Evolutionary conservation across 805 yeast species (phyloP), one percentile per base, ranked within the genome.

Genomic region (Candida orba): DNA sequence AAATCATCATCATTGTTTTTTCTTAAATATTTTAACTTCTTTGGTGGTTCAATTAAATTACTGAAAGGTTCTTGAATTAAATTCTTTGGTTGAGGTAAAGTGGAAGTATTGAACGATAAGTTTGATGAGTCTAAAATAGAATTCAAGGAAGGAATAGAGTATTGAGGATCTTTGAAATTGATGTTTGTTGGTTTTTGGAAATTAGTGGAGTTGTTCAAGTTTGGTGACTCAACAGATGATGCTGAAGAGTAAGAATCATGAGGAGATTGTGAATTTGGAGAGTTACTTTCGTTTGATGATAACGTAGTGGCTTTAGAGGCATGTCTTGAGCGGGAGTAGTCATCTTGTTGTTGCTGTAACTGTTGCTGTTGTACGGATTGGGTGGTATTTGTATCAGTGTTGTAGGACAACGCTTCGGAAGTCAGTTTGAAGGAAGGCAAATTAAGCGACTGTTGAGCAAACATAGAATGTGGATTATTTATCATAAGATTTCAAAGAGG

Each of bases 231-330:
- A 7, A 50, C 54, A 4, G 59, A 53, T 1, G 60, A 56, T 2
- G 43, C 55, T 1, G 60, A 56, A 13, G 59, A 55, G 25, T 54
- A 50, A 40, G 50, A 51, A 6, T 27, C 29, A 27, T 52, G 57
- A 17, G 61, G 61, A 3, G 59, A 54, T 40, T 54, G 53, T 9
- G 59, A 57, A 38, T 50, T 47, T 37, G 61, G 60, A 2, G 60
- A 56, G 50, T 53, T 54, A 18, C 58, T 47, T 39, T 51, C 59
- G 31, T 48, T 54, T 4, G 58, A 54, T 2, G 58, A 51, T 12
- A 42, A 51, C 2, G 52, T 52, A 2, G 51, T 48, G 12, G 52
- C 51, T 49, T 52, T 54, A 10, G 57, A 52, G 25, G 47, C 48
- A 38, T 48, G 53, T 30, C 46, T 39, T 15, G 39, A 25, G 22